Base-by-base conservation (phyloP, 352 stramenopile species). In the Globisporangium orthogonon region DNA sequence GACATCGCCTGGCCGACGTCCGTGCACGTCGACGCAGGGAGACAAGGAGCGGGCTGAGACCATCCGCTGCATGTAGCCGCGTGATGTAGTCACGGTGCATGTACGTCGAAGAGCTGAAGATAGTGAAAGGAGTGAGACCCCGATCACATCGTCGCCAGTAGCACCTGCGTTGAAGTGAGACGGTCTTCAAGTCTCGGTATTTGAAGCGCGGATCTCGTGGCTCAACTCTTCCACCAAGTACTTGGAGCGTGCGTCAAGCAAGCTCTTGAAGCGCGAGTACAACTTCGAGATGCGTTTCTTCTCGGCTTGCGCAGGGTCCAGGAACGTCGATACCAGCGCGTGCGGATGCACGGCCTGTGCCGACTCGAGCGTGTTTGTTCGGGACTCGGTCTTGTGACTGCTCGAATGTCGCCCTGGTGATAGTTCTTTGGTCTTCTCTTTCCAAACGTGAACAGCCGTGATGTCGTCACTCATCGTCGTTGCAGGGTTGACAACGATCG, bases 231-330 rank as follows among this genome's bases (percentile, higher is more conserved):
- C 46, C 44, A 54, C 30, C 35, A 60, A 31, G 54, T 60, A 60
- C 54, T 54, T 60, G 23, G 69, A 63, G 23, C 76, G 40, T 6
- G 77, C 71, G 9, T 89, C 79, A 4, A 89, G 56, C 28, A 89
- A 60, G 29, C 54, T 68, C 39, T 80, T 83, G 52, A 89, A 89
- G 23, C 76, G 74, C 15, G 65, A 47, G 58, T 87, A 87, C 4
- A 89, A 47, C n/a, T 69, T 76, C n/a, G 79, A 87, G 14, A 87
- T 60, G 0, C 74, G 70, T 33, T 68, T 70, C 65, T 76, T 85
- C 35, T 89, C 76, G 0, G 76, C 69, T 47, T 73, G 63, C 48
- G 86, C 67, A 0, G 76, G 66, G 30, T 87, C 67, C 9, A 83
- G 65, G 61, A 71, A 70, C 33, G 66, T 49, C 3, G 65, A 63